Evolutionary conservation across 2,329 filamentous ascomycete genomes (phyloP).

Genomic region (Cladorrhinum sp.): DNA sequence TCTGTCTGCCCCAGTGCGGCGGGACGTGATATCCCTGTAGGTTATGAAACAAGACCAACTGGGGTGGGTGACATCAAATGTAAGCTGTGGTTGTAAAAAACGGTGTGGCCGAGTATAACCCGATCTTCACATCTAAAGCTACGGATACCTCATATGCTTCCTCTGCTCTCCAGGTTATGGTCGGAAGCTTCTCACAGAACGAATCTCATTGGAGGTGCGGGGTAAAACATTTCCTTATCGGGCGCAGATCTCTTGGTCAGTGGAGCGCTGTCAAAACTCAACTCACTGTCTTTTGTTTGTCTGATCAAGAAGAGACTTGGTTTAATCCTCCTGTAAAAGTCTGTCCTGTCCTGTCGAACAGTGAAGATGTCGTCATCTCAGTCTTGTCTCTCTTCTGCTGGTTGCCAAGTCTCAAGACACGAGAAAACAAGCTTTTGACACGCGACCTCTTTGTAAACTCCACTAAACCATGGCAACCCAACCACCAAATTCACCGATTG

Average conservation of each 20-base stretch:
- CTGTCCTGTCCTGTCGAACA: not conserved
- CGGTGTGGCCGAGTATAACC: too few relatives aligned
- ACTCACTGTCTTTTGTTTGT: too few relatives aligned
- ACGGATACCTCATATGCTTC: too few relatives aligned
- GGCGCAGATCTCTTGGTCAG: too few relatives aligned
- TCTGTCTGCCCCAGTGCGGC: not conserved
- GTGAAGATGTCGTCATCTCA: not conserved
- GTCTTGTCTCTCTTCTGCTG: not conserved
- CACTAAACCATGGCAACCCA: not conserved
- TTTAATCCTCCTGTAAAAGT: not conserved
- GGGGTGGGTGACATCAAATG: not conserved
- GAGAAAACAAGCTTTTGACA: not conserved
- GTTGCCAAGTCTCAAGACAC: not conserved
- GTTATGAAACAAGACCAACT: not conserved
- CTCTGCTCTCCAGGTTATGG: too few relatives aligned
- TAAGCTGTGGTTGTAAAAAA: too few relatives aligned
- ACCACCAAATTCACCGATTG: too few relatives aligned
- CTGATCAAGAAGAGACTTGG: not conserved
- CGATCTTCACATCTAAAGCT: too few relatives aligned
- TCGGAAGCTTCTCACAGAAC: too few relatives aligned
- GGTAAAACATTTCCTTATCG: too few relatives aligned
- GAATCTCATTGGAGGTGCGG: too few relatives aligned
- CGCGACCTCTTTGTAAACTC: not conserved
- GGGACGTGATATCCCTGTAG: not conserved
- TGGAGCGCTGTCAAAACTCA: too few relatives aligned